Base-by-base conservation (phyloP, 371 early-diverging fungal species). In the Mucor sp. region DNA sequence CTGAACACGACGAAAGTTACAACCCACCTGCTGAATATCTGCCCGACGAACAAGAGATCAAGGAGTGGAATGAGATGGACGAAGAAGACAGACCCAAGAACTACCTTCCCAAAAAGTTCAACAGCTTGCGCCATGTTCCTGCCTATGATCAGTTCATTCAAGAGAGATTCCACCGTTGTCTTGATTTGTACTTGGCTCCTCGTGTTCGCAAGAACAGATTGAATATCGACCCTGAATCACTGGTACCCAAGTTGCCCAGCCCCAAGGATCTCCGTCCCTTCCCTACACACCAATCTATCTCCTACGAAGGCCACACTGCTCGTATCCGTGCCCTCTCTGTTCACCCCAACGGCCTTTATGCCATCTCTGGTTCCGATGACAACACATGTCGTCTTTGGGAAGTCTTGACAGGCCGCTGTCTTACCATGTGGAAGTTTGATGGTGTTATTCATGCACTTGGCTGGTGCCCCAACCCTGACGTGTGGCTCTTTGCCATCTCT, bases 1-100 rank as follows among this genome's bases (percentile, higher is more conserved):
- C 98, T 11, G 90, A 91, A n/a, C 93, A 97, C 71, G 88, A 87
- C 60, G 97, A 96, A 76, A 95, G 95, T 69, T 98, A 98, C 81
- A 96, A 97, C 77, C 98, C 99, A 19, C 98, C 98, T n/a, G 89
- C 77, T n/a, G 99, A 99, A 80, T 97, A 98, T 74, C 79, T 98
- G 64, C 89, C 89, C 19, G 92, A 91, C 11, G 89, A 90, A 8
- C 86, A 93, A 44, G 97, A 98, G 74, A 79, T 77, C 25, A 81
- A 89, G 63, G 86, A 87, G 71, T 95, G 95, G 95, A 74, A 91
- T 58, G 86, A 83, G 3, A 62, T 82, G 72, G 96, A 95, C 60
- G 87, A 88, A n/a, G 92, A 93, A 41, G 90, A 93, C 68, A 83
- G 95, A 64, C 84, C 89, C 65, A 84, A 86, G 69, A 90, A 93